Evolutionary conservation across 345 rosid species (phyloP).

Genomic region (Populus euphratica): DNA sequence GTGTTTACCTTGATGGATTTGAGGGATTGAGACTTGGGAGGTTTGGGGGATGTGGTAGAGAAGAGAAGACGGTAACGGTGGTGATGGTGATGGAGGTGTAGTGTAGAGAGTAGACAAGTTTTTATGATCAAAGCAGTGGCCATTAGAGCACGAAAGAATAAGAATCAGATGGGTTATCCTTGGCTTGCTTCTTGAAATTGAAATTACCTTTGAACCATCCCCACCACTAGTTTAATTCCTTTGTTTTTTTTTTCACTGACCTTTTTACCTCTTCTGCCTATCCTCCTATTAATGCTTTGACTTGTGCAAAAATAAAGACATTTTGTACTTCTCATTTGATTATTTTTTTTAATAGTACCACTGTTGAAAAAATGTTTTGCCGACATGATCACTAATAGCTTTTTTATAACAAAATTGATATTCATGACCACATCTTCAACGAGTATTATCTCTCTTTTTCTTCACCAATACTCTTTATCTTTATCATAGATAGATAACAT

Average conservation of each 20-base stretch:
- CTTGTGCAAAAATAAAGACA: no score
- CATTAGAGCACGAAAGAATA: conserved; percentile 19
- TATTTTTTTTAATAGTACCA: no score
- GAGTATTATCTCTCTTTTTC: no score
- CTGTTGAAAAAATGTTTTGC: no score
- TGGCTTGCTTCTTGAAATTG: not conserved
- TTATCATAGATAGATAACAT: no score
- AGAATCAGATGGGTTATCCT: not conserved
- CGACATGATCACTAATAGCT: no score
- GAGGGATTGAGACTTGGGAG: conserved; percentile 4
- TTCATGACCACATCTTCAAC: no score
- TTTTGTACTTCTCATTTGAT: no score
- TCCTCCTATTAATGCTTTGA: not conserved
- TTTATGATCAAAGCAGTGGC: conserved; percentile 42
- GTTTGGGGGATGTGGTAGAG: not conserved
- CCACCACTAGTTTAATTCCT: not conserved
- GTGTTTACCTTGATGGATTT: conserved; percentile 27
- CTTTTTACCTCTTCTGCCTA: not conserved
- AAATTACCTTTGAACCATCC: conserved; percentile 1
- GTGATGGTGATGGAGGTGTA: not conserved
- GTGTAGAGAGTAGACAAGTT: conserved; percentile 21
- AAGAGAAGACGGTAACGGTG: not conserved
- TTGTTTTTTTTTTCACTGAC: not conserved
- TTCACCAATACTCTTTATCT: no score
- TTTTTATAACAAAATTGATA: no score